Base-by-base conservation (phyloP, 2,329 filamentous ascomycete species). In the Aspergillus awamori region DNA sequence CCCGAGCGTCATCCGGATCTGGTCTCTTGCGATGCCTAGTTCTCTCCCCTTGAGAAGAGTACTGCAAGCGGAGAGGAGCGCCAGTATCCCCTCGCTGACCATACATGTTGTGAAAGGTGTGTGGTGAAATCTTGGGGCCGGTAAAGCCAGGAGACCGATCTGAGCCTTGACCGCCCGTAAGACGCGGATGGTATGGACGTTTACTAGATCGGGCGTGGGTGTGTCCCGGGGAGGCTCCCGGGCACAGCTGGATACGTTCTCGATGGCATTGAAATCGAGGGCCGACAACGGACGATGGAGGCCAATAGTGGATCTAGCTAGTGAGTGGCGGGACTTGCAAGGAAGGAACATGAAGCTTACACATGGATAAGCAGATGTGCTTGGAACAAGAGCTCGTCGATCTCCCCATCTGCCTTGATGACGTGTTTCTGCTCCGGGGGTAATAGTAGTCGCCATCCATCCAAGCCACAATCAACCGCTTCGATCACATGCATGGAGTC, bases 361-460 rank as follows among this genome's bases (percentile, higher is more conserved):
- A 70, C 70, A 43, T 84, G 77, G 45, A 83, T 82, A 67, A 95
- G 89, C 83, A 94, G 89, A 65, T 92, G 87, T 0, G 91, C 92
- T 74, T 95, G 91, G 76, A 96, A 96, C 74, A 96, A 87, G 82
- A 96, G 89, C 75, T 75, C 73, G 60, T 76, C 74, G 5, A 74
- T 54, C 64, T 72, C 55, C 2, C 68, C 67, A 8, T 36, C 62
- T 53, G 57, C 70, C 13, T 24, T 67, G 71, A 80, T 75, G 36
- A 79, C 65, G 11, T 73, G 66, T 17, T 71, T 71, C 10, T 70
- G 70, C 3, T 66, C 58, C 24, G 74, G 65, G 0, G 79, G 79
- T 3, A 81, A 63, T 8, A 80, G 62, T 24, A 79, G 69, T 1
- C 73, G 52, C 78, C 78, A 81, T 7, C 69, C 79, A 26, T 80